Evolutionary conservation across 1,284 basidiomycete species (phyloP), one percentile per base, ranked within the genome.

Genomic region (Hemileia vastatrix): DNA sequence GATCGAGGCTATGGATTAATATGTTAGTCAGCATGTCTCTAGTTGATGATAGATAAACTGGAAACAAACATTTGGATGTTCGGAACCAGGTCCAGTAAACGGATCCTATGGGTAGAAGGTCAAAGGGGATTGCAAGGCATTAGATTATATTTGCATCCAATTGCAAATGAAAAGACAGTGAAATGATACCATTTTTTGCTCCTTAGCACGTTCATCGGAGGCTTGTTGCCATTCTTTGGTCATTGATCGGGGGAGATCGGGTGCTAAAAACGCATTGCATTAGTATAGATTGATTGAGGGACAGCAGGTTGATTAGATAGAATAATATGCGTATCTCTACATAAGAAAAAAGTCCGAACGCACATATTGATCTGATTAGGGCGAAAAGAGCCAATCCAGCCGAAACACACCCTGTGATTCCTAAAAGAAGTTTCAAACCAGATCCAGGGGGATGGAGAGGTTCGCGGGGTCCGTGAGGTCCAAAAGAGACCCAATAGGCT

Each of bases 401-500:
- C 24, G 60, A 54, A 18, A 63, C 60, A 40, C 60, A 63, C 24
- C 60, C 60, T 24, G 60, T 56, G 36, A 63, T 56, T 45, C 60
- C 60, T 15, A 63, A 47, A 23, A 63, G 54, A 18, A 63, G 60
- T 56, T 63, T 63, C 18, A 63, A 47, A 11, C 60, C 60, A 4
- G 60, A 63, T 47, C 60, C 60, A 49, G 60, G 60, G 31, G 60
- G 52, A 36, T 63, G 60, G n/a, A 63, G 44, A 49, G 60, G 60
- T 54, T 63, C 60, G 18, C 60, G 60, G 21, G 60, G 60, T 21
- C 60, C 60, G 21, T 63, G 60, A 13, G 52, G 52, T n/a, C 60
- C 60, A 49, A 63, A 63, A 2, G 60, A 63, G 54, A 63, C 60
- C 52, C 52, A 63, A 36, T 63, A 63, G 21, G 60, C 60, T 63